Base-by-base conservation (phyloP, 2,329 filamentous ascomycete genomes). In the Talaromyces pinophilus region DNA sequence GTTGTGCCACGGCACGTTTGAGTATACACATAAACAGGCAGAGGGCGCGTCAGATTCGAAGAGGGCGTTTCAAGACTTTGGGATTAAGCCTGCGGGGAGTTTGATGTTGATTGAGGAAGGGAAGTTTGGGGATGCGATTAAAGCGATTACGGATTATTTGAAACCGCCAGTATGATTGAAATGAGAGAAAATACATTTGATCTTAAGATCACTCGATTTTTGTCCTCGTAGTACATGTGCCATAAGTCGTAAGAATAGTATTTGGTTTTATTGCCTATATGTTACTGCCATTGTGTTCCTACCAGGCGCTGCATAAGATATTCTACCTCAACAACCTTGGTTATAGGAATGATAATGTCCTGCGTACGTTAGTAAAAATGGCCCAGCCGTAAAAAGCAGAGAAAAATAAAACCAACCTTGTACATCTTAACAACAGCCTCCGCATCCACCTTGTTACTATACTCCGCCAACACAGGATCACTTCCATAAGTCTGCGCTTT, bases 311-410 rank as follows among this genome's bases (percentile, higher is more conserved):
- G 92, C 92, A 99, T 96, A 72, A 99, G 83, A 78, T 99, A 99
- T 73, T 99, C 95, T 10, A 99, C 93, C 83, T 99, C 95, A 48
- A 99, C 94, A 70, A 93, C 90, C 80, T 99, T 99, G n/a, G 95
- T 99, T 77, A 98, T 80, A 0, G 95, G 95, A 72, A 99, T 99
- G 68, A 99, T 93, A 80, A 77, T 97, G 87, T 85, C 88, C 79
- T 79, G 61, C 50, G 5, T 30, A 19, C 17, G 46, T 69, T 44
- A 66, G 25, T 25, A 25, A 25, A 25, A 4, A 25, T 3, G 25
- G 25, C 25, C 25, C 3, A 25, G 25, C 25, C 2, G 4, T 25
- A 25, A 25, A 25, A 3, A 25, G 25, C 25, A 25, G 4, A 25
- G 25, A 3, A 25, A 25, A 25, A 25, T 2, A 25, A n/a, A 57